phyloP scores from a whole-genome alignment of 352 stramenopile genomes.

The Phytophthora capsici region DNA sequence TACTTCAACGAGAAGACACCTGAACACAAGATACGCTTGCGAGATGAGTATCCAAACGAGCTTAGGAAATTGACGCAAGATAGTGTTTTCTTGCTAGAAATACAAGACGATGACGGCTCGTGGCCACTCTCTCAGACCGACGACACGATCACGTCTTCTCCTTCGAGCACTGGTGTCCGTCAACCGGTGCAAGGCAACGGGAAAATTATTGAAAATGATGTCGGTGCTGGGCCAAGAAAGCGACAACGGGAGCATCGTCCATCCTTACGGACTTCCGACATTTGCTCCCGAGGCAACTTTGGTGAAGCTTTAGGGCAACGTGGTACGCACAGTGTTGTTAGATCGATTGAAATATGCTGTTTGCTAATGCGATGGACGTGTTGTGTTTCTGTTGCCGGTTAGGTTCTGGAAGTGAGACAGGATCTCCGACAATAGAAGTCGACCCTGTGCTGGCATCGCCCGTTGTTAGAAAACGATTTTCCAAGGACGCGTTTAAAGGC shows the following conservation, averaged over 20 bases:
- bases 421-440: conserved; percentile 40
- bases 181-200: conserved; percentile 27
- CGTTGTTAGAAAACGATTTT: conserved; percentile 70
- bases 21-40: conserved; percentile 71
- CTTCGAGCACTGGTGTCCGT: conserved; percentile 31
- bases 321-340: conserved; percentile 25
- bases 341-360: not conserved
- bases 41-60: conserved; percentile 49
- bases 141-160: conserved; percentile 45
- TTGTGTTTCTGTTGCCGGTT: conserved; percentile 4
- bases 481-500: conserved; percentile 77
- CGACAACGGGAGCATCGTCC: conserved; percentile 49
- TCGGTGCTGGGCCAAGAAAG: conserved; percentile 39
- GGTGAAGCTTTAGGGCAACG: conserved; percentile 59
- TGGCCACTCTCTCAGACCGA: conserved; percentile 81
- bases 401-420: conserved; percentile 32
- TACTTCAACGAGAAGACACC: conserved; percentile 80
- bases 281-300: conserved; percentile 77
- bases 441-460: conserved; percentile 37
- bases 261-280: conserved; percentile 70
- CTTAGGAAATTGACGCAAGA: conserved; percentile 72
- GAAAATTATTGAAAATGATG: conserved; percentile 30
- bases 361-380: not conserved
- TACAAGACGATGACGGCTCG: conserved; percentile 86
- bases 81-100: conserved; percentile 82